phyloP scores from a whole-genome alignment of 176 grass and related monocot species.

The Panicum miliaceum region DNA sequence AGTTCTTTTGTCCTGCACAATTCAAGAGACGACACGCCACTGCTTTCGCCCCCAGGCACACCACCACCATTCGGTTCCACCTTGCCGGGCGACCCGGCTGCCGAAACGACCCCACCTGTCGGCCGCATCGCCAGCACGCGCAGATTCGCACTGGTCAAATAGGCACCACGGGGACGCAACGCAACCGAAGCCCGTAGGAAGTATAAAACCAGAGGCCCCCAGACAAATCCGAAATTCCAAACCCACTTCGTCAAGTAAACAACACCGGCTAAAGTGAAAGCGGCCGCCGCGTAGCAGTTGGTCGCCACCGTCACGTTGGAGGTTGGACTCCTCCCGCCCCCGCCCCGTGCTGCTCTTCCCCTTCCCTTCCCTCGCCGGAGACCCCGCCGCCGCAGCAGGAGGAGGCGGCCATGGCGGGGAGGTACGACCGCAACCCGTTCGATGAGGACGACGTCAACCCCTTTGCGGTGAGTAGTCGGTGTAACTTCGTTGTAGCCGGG shows the following conservation, averaged over 20 bases:
- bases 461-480: slow-evolving; percentile 65
- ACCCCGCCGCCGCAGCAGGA: background rate
- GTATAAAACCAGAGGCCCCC: background rate
- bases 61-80: background rate
- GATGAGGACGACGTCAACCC: slow-evolving; percentile 95
- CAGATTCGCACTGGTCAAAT: slow-evolving; percentile 17
- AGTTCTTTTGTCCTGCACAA: background rate
- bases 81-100: background rate
- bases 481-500: background rate
- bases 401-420: slow-evolving; percentile 68
- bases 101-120: slow-evolving; percentile 31
- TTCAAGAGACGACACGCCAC: background rate
- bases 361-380: slow-evolving; percentile 45
- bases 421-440: slow-evolving; percentile 95
- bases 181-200: background rate
- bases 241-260: slow-evolving; percentile 47
- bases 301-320: slow-evolving; percentile 39
- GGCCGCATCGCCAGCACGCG: background rate
- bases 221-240: slow-evolving; percentile 53
- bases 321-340: slow-evolving; percentile 4
- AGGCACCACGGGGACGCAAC: background rate
- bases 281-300: slow-evolving; percentile 41
- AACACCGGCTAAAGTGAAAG: slow-evolving; percentile 14
- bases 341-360: background rate
- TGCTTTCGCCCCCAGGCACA: no score